phyloP scores from a whole-genome alignment of 176 grass and related monocot species.

The Ampelocalamus luodianensis region DNA sequence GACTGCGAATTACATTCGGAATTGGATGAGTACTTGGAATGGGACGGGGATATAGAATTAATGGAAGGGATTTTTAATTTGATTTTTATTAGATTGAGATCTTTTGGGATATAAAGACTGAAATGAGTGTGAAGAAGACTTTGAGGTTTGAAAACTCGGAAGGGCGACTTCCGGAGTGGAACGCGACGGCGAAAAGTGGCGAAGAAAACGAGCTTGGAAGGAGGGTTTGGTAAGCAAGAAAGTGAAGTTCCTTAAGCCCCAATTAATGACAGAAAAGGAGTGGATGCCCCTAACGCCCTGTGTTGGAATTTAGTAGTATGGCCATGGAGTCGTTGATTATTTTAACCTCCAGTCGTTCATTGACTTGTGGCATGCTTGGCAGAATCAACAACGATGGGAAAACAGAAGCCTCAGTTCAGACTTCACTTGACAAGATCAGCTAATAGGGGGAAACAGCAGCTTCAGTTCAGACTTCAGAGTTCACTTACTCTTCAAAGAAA shows the following conservation, averaged over 20 bases:
- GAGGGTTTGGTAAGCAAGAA: conserved; percentile 28
- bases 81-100: not conserved
- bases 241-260: not conserved
- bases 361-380: conserved; percentile 33
- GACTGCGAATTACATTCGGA: not conserved
- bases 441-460: not conserved
- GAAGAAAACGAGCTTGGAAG: not conserved
- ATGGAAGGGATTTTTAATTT: not conserved
- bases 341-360: not conserved
- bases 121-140: conserved; percentile 12
- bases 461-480: not conserved
- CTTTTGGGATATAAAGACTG: not conserved
- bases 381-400: not conserved
- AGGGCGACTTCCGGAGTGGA: not conserved
- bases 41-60: not conserved
- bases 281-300: no score
- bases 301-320: not conserved
- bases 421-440: conserved; percentile 14
- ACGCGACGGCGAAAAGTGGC: conserved; percentile 17
- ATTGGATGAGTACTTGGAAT: not conserved
- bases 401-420: not conserved
- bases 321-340: not conserved
- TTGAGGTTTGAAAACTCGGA: not conserved
- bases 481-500: not conserved
- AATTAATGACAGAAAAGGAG: not conserved